A percentile compares a stretch with the other conserved stretches of the same genome.
phyloP scores from a whole-genome alignment of 192 early-diverging fungal species.

The Dimargaris verticillata region DNA sequence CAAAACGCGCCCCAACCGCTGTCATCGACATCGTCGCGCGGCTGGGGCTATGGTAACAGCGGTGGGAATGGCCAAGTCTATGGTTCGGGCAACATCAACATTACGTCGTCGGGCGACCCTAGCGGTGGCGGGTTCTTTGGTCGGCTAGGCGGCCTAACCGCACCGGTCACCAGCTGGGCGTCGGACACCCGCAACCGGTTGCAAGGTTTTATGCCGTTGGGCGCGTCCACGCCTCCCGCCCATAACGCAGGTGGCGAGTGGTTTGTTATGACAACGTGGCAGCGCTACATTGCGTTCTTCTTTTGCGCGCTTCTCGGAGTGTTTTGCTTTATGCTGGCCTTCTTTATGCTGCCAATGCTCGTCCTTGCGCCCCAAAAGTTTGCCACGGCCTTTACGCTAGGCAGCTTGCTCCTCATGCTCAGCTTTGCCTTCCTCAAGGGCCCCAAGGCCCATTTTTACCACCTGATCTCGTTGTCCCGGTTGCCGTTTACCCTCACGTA shows the following conservation, averaged over 20 bases:
- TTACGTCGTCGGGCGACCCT: neutral
- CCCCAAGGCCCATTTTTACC: conserved; percentile 59
- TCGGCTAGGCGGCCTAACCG: neutral
- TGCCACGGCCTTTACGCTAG: conserved; percentile 59
- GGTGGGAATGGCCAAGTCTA: neutral
- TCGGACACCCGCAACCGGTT: conserved; percentile 20
- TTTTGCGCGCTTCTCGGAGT: conserved; percentile 26
- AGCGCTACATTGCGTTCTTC: conserved; percentile 29
- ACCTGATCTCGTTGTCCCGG: conserved; percentile 61
- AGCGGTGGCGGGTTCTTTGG: neutral
- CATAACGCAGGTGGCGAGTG: conserved; percentile 22
- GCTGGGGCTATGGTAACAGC: conserved; percentile 3
- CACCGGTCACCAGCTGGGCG: neutral
- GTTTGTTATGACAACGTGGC: conserved; percentile 29
- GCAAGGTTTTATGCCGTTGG: conserved; percentile 15
- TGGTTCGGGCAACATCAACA: conserved; percentile 5
- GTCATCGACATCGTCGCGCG: neutral
- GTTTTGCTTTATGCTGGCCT: conserved; percentile 31
- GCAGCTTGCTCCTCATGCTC: conserved; percentile 28
- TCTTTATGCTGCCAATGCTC: conserved; percentile 46
- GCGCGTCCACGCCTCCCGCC: conserved; percentile 2
- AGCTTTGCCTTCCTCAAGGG: conserved; percentile 60
- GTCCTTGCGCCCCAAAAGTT: conserved; percentile 54
- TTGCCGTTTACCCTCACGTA: conserved; percentile 67
- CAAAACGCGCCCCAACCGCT: conserved; percentile 5